Base-by-base conservation (phyloP, 108 stramenopile species). In the Fragilariopsis cylindrus region DNA sequence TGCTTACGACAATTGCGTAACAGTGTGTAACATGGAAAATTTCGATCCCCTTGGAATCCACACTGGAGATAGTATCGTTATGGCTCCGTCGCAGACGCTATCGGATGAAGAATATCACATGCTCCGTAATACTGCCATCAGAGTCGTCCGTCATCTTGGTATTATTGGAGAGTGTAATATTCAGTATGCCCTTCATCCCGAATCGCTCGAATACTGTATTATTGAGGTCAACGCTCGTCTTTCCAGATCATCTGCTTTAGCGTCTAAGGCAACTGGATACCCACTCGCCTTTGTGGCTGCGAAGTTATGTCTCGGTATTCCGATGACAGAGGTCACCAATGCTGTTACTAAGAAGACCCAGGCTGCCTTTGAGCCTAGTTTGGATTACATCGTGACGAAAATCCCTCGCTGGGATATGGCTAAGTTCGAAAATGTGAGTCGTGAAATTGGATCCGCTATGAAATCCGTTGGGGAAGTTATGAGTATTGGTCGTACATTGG, bases 1-100 rank as follows among this genome's bases (percentile, higher is more conserved):
- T 81, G 66, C 76, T 12, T 75, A 85, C 57, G 92, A 96, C 75
- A 97, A 97, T 85, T 96, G 98, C 79, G 92, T 99, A 73, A 99
- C 98, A 64, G 98, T 99, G 40, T 99, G 98, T 81, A 99, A 99
- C 87, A 99, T 99, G 98, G 98, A 99, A 77, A 98, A 98, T 84
- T 98, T 98, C 71, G 98, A 98, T 83, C 97, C 97, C 30, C 86
- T 97, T 49, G 98, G 98, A 57, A 96, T 98, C 63, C 98, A 97
- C 85, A 98, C 98, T 54, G 98, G 98, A 16, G 98, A 99, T 74
- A 96, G 95, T 71, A 98, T 99, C 76, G 98, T 99, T 47, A 90
- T 99, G 82, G 98, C 98, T 48, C 98, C 98, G 39, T 96, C 96
- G 7, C 98, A 99, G 73, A 99, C 98, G 57, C 76, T 99, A 47